Evolutionary conservation across 352 stramenopile species (phyloP).

Genomic region (Phytophthora constricta): DNA sequence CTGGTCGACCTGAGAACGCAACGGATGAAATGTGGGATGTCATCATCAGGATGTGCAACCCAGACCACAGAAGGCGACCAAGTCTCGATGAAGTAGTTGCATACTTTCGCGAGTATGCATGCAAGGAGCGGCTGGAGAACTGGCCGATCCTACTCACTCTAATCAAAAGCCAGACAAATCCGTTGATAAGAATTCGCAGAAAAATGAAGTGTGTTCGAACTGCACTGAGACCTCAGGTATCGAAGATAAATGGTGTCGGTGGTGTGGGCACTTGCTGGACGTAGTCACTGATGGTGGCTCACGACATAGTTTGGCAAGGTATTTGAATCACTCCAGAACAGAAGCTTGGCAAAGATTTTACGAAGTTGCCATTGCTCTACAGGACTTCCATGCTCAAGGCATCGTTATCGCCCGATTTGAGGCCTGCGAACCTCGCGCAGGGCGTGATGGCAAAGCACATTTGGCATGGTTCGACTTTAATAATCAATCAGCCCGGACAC

Average conservation of each 20-base stretch:
- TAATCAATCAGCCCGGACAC: no score
- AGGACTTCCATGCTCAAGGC: neutral
- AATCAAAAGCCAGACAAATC: no score
- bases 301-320: neutral
- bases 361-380: conserved; percentile 1
- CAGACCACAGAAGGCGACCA: neutral
- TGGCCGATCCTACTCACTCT: no score
- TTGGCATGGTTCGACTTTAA: neutral
- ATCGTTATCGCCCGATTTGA: neutral
- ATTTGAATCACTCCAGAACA: neutral
- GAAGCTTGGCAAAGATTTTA: neutral
- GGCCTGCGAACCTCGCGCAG: neutral
- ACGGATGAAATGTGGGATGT: neutral
- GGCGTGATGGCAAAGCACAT: conserved; percentile 6
- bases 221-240: no score
- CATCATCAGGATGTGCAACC: neutral
- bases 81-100: neutral
- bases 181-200: no score
- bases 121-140: no score
- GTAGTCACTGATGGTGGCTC: neutral
- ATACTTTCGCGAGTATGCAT: no score
- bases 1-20: conserved; percentile 7
- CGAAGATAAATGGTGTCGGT: no score
- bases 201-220: no score
- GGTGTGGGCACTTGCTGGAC: neutral